Evolutionary conservation across 164 flowering plant genomes (phyloP), one percentile per base, ranked within the genome.

Genomic region (Tetrastigma voinierianum): DNA sequence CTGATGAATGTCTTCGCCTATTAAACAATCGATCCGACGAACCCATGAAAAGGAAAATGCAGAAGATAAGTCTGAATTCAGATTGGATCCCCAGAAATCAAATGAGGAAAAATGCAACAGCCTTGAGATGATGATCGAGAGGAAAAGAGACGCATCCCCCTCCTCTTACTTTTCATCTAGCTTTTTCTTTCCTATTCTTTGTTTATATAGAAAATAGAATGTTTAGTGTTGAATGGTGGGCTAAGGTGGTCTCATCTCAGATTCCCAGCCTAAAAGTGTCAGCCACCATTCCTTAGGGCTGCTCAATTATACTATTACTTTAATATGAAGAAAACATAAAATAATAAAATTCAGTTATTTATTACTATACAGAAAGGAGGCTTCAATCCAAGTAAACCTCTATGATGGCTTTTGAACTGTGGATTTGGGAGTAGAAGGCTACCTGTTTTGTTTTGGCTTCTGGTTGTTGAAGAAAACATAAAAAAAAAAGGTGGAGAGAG

Each of bases 1-100:
- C 74, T 92, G 79, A 84, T 92, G 94, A 62, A 92, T 60, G 9
- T 80, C 83, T 78, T 51, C 84, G 80, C 74, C 90, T 77, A 65
- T 82, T 74, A 64, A 89, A 86, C 81, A 89, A 76, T 44, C 85
- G 79, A 77, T 71, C 79, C 2, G 91, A 72, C 15, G 92, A 82
- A 76, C 77, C 90, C 95, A 86, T 90, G 60, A 70, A 20, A 5
- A 46, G 51, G 62, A 64, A 49, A 58, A 10, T 16, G 16, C 40
- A 57, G 51, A 68, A 24, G 17, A 49, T 19, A 43, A 59, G 10
- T 48, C 1, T 45, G 55, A 56, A 66, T 46, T 62, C 65, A 54
- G 16, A 21, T 64, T 20, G 57, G 64, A 64, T 51, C 64, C 48
- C 66, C 53, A 18, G 44, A 64, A 47, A 12, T 4, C 13, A 11